Evolutionary conservation across 352 stramenopile genomes (phyloP).

Genomic region (Phytophthora quininea): DNA sequence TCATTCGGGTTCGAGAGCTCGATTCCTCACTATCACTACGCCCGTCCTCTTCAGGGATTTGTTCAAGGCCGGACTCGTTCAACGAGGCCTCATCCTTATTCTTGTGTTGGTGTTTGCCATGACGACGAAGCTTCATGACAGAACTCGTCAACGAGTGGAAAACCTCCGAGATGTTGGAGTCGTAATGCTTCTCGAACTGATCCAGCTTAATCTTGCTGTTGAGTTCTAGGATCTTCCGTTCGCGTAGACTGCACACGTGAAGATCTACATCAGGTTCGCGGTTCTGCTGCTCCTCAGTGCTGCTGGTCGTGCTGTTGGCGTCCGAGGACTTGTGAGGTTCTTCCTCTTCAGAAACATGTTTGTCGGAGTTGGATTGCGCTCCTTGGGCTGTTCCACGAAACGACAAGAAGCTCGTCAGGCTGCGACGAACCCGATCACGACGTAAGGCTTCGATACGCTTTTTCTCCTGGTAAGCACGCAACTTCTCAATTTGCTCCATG

Average conservation of each 20-base stretch:
- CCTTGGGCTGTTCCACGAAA: constrained; percentile 22
- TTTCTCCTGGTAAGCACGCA: constrained; percentile 56
- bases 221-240: constrained; percentile 66
- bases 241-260: constrained; percentile 51
- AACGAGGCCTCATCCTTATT: constrained; percentile 9
- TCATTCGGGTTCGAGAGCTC: constrained; percentile 16
- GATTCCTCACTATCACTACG: constrained; percentile 25
- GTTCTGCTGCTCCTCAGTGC: constrained; percentile 16
- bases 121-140: constrained; percentile 34
- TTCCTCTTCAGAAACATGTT: constrained; percentile 11
- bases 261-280: constrained; percentile 21
- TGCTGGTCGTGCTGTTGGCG: constrained; percentile 27
- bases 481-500: constrained; percentile 68
- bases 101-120: constrained; percentile 25
- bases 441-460: constrained; percentile 44
- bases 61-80: constrained; percentile 13
- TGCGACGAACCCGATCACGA: constrained; percentile 40
- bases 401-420: constrained; percentile 39
- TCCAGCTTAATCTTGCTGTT: constrained; percentile 59
- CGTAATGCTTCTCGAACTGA: constrained; percentile 65
- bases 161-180: constrained; percentile 64
- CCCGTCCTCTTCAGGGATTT: constrained; percentile 32
- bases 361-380: constrained; percentile 13
- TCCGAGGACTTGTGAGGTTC: constrained; percentile 20
- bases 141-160: constrained; percentile 54